Evolutionary conservation across 2,329 filamentous ascomycete genomes (phyloP).

Genomic region (Sordariomycetes sp.): DNA sequence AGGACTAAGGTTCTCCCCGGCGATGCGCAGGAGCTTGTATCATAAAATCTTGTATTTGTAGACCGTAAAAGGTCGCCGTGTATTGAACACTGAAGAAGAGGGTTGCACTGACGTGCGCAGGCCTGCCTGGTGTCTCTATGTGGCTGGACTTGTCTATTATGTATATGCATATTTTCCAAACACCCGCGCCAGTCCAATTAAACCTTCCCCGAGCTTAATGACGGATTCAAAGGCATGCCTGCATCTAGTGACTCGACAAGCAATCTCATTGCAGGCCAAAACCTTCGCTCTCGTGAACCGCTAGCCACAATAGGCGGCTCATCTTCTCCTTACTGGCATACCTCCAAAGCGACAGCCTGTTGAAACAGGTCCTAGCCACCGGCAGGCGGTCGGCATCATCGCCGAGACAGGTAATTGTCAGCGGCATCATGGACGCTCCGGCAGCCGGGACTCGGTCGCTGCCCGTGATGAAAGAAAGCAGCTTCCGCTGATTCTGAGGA

Average conservation of each 20-base stretch:
- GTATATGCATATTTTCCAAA: no score
- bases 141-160: no score
- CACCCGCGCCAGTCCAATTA: no score
- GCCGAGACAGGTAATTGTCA: conserved; percentile 68
- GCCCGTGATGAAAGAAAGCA: conserved; percentile 81
- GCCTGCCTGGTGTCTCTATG: no score
- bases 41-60: conserved; percentile 3
- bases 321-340: conserved; percentile 60
- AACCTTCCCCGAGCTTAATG: no score
- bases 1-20: conserved; percentile 10
- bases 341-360: conserved; percentile 67
- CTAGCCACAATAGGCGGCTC: conserved; percentile 68
- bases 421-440: conserved; percentile 69
- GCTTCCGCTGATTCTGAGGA: conserved; percentile 62
- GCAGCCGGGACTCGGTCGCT: conserved; percentile 86
- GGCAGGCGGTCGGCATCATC: conserved; percentile 69
- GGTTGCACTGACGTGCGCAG: no score
- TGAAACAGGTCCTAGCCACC: conserved; percentile 86
- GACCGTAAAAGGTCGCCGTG: not conserved
- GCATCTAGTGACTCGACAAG: no score
- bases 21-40: conserved; percentile 1
- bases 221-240: no score
- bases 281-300: conserved; percentile 83
- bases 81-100: not conserved
- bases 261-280: conserved; percentile 77